phyloP scores from a whole-genome alignment of 495 filamentous ascomycete genomes.

The Parathielavia hyrcaniae region DNA sequence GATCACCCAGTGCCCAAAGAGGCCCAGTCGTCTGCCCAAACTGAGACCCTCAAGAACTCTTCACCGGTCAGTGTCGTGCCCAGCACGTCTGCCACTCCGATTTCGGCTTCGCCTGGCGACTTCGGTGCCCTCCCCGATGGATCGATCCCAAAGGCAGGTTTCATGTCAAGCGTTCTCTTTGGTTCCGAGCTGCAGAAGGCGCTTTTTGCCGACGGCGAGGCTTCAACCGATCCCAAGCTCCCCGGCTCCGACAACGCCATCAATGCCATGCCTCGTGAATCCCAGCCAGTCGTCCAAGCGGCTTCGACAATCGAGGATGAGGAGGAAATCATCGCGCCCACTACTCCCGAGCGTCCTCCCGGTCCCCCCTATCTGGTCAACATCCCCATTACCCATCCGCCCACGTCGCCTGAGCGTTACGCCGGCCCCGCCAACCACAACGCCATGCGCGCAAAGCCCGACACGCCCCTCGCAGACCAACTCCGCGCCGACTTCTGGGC shows the following conservation, averaged over 20 bases:
- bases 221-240: background rate
- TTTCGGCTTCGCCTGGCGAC: background rate
- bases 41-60: background rate
- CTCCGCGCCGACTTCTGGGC: conserved; percentile 2
- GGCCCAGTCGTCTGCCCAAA: too few species aligned
- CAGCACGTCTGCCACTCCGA: background rate
- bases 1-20: background rate
- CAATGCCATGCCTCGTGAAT: background rate
- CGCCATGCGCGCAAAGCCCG: background rate
- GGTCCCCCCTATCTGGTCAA: conserved; percentile 5
- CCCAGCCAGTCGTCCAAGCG: background rate
- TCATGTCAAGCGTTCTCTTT: background rate
- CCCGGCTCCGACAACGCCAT: background rate
- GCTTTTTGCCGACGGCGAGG: conserved; percentile 7
- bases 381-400: background rate
- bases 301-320: background rate
- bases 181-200: conserved; percentile 7
- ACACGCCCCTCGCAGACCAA: conserved; percentile 6
- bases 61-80: background rate
- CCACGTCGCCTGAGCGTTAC: background rate
- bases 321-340: background rate
- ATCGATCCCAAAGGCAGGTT: background rate
- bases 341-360: background rate
- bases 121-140: background rate
- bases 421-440: conserved; percentile 4